Percentiles rank a stretch among this genome's conserved stretches.
These are phyloP conservation scores for Podila minutissima DNA, from an alignment of 192 early-diverging fungal species.

Conservation along the genomic window DNA sequence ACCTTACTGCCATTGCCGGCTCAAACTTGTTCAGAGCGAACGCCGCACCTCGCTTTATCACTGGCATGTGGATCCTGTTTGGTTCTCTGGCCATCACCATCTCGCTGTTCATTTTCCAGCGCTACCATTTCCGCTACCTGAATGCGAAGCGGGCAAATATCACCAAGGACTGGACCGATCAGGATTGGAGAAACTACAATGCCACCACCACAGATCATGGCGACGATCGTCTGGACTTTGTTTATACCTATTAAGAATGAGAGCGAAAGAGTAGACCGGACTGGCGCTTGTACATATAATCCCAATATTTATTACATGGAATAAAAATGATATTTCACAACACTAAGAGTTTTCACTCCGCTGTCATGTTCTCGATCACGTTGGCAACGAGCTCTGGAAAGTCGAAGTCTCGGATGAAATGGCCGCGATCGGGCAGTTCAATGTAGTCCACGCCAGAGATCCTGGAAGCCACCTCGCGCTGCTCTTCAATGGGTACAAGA, in stretches of 20 bases:
- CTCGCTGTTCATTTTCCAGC: conserved; percentile 54
- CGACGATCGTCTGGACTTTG: conserved; percentile 65
- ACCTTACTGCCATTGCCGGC: conserved; percentile 40
- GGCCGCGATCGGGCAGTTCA: conserved; percentile 51
- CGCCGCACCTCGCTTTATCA: conserved; percentile 61
- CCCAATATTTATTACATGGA: background rate
- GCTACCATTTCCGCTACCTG: conserved; percentile 50
- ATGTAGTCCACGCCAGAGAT: conserved; percentile 40
- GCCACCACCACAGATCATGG: conserved; percentile 63
- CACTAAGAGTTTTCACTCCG: background rate
- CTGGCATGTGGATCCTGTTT: conserved; percentile 60
- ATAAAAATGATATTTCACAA: background rate
- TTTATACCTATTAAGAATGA: conserved; percentile 20
- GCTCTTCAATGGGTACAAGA: conserved; percentile 53
- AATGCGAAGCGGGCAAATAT: conserved; percentile 60
- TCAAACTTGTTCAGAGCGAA: conserved; percentile 43
- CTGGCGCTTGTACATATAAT: no score
- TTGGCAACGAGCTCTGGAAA: conserved; percentile 54
- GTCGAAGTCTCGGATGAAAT: conserved; percentile 35
- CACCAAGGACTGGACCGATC: conserved; percentile 57
- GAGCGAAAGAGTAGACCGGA: background rate
- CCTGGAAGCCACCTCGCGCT: conserved; percentile 50
- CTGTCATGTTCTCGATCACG: conserved; percentile 33
- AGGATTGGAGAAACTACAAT: conserved; percentile 62
- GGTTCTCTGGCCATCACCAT: conserved; percentile 49